Evolutionary conservation across 371 early-diverging fungal genomes (phyloP), one percentile per base, ranked within the genome.

Genomic region (Smittium culicis): DNA sequence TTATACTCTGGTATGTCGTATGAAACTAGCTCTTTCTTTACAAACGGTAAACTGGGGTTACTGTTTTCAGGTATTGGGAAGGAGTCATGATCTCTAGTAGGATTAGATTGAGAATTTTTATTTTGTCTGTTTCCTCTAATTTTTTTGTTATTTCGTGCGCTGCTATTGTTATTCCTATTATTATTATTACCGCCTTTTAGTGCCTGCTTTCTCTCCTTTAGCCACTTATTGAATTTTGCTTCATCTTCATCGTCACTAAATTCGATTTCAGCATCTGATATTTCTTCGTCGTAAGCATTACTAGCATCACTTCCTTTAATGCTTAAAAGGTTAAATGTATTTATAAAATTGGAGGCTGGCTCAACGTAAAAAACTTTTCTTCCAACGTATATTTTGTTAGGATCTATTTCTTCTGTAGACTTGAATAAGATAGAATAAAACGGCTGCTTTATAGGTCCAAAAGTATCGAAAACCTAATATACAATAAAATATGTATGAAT

Each of bases 241-340:
- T 86, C 87, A 45, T 77, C 66, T 61, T 86, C 87, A 65, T 86
- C 87, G 67, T 86, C 87, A 11, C 84, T 83, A 68, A 84, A 86
- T 67, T 86, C 87, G 64, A 77, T 66, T n/a, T 82, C 85, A 30
- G 83, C 81, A 2, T 85, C 90, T 30, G 69, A 84, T 0, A 89
- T 81, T 72, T 96, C 97, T 79, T 97, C 96, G 71, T 97, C 98
- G 72, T 82, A 88, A 31, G 80, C 69, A 72, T 97, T 97, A 65
- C 91, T 90, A 1, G 98, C 98, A 74, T 97, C 98, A 0, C 86
- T 83, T 32, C 92, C 93, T 72, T 91, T 94, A 14, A 85, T 56
- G 11, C 73, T 70, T 60, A 79, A 80, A 34, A 96, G 70, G 25
- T 79, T 79, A 28, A 81, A 81, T 0, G 90, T 86, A 58, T 83